A percentile compares a stretch with the other conserved stretches of the same genome.
Conservation (phyloP, 2,329 filamentous ascomycete species). For the Exutisphaerella laricina region DNA sequence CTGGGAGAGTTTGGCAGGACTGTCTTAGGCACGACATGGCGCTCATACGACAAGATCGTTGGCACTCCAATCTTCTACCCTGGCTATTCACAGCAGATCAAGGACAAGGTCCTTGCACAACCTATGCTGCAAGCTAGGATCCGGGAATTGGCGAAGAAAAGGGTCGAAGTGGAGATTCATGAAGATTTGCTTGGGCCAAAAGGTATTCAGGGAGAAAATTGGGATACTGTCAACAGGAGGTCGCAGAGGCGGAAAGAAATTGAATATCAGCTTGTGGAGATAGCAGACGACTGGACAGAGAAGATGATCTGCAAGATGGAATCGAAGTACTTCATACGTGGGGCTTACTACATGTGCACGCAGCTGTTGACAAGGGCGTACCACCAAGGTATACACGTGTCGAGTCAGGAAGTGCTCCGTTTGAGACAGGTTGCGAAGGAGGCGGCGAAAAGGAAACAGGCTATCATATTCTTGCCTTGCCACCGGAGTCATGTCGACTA, state of each 20-base stretch:
- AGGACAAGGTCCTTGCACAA: slow-evolving; percentile 66
- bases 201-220: slow-evolving; percentile 44
- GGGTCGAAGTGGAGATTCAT: slow-evolving; percentile 69
- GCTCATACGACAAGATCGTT: slow-evolving; percentile 83
- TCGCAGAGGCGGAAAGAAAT: slow-evolving; percentile 44
- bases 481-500: slow-evolving; percentile 97
- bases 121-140: slow-evolving; percentile 71
- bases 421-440: slow-evolving; percentile 75
- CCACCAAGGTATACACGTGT: slow-evolving; percentile 93
- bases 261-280: slow-evolving; percentile 66
- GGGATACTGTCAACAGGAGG: slow-evolving; percentile 51
- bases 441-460: slow-evolving; percentile 82
- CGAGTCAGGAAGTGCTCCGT: slow-evolving; percentile 83
- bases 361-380: slow-evolving; percentile 90
- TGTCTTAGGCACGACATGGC: slow-evolving; percentile 90
- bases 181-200: slow-evolving; percentile 61
- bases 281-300: slow-evolving; percentile 81
- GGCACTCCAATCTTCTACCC: slow-evolving; percentile 91
- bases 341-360: slow-evolving; percentile 83
- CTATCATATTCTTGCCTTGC: slow-evolving; percentile 90
- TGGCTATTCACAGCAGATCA: slow-evolving; percentile 90
- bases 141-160: slow-evolving; percentile 65
- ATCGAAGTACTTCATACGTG: slow-evolving; percentile 83
- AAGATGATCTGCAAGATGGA: slow-evolving; percentile 99
- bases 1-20: slow-evolving; percentile 90